Conservation (phyloP, 2,329 filamentous ascomycete species). For the Cladosporium oxysporum region DNA sequence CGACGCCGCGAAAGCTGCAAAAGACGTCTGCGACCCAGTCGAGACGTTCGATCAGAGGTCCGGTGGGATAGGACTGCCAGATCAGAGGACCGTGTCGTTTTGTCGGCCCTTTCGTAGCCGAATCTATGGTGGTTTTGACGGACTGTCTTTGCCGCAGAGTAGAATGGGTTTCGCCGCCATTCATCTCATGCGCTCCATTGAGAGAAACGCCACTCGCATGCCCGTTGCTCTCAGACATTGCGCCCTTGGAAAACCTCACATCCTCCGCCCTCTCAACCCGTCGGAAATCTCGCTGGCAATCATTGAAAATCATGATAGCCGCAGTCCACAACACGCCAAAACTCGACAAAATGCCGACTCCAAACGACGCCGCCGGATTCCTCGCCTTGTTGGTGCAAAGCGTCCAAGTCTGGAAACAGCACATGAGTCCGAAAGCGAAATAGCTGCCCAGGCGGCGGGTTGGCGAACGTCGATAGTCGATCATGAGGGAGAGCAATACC, state of each 20-base stretch:
- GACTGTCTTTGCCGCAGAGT: background rate
- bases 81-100: slow-evolving; percentile 34
- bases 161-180: slow-evolving; percentile 15
- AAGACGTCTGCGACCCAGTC: slow-evolving; percentile 61
- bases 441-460: slow-evolving; percentile 46
- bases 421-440: slow-evolving; percentile 47
- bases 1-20: slow-evolving; percentile 59
- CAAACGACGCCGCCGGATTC: slow-evolving; percentile 54
- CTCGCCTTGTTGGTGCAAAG: slow-evolving; percentile 50
- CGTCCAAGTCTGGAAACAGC: slow-evolving; percentile 46
- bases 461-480: slow-evolving; percentile 49
- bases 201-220: background rate
- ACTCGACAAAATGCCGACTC: slow-evolving; percentile 54
- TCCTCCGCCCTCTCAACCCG: slow-evolving; percentile 49
- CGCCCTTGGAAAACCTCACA: background rate
- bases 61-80: slow-evolving; percentile 57
- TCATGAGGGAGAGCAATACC: slow-evolving; percentile 52
- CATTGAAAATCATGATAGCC: slow-evolving; percentile 56
- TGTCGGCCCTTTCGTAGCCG: slow-evolving; percentile 17
- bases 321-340: slow-evolving; percentile 58
- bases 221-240: background rate
- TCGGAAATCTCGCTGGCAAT: slow-evolving; percentile 57
- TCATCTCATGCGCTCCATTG: slow-evolving; percentile 19
- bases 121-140: background rate
- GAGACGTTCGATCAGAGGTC: slow-evolving; percentile 53